Percentiles rank a stretch among this genome's conserved stretches.
These are phyloP conservation scores for Blakeslea trispora DNA, from an alignment of 371 early-diverging fungal genomes.

Conservation along the genomic window DNA sequence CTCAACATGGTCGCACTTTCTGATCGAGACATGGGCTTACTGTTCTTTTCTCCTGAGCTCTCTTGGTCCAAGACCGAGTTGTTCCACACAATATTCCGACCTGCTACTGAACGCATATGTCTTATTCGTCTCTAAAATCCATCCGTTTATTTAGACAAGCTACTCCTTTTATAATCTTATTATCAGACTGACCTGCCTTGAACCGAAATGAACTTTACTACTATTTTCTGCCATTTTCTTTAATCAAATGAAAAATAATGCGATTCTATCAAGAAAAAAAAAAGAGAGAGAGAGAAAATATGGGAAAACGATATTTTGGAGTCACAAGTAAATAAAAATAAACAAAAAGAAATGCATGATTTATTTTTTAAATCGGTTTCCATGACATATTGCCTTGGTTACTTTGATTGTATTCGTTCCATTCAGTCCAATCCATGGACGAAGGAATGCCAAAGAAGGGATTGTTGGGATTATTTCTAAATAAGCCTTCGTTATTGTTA, in stretches of 20 bases:
- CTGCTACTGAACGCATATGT: constrained; percentile 41
- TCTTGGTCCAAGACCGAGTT: neutral
- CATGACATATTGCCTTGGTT: constrained; percentile 29
- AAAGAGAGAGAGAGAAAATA: no score
- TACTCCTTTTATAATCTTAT: no score
- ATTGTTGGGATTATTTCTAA: constrained; percentile 47
- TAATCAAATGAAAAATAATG: no score
- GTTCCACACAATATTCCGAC: constrained; percentile 44
- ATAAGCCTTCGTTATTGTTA: constrained; percentile 28
- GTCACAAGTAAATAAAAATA: neutral
- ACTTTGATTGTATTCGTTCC: constrained; percentile 47
- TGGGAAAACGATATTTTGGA: no score
- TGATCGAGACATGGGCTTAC: constrained; percentile 27
- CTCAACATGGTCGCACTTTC: constrained; percentile 37
- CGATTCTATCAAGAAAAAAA: no score
- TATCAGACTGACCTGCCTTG: constrained; percentile 23
- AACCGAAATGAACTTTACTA: constrained; percentile 1
- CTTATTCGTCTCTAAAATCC: constrained; percentile 41
- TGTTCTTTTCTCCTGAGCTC: neutral
- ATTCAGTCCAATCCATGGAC: constrained; percentile 51
- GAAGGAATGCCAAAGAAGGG: constrained; percentile 49
- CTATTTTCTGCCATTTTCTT: constrained; percentile 12
- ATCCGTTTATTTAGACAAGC: neutral
- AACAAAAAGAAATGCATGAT: neutral
- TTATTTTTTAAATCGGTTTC: constrained; percentile 8